Evolutionary conservation across 1,284 basidiomycete genomes (phyloP).

Genomic region (Rhodotorula sp.): DNA sequence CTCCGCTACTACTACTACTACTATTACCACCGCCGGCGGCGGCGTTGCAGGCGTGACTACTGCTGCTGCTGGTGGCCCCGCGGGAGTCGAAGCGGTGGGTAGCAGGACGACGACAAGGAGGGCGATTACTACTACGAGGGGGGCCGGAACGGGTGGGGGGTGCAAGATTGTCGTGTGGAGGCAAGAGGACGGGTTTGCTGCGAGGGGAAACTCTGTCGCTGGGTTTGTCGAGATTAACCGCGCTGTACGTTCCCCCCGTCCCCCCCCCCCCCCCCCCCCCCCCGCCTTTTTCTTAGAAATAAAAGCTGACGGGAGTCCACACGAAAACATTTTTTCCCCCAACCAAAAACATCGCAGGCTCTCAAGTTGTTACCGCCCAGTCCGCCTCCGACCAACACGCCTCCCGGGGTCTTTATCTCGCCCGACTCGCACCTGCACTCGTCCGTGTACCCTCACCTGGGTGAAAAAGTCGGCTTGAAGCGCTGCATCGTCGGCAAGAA

Average conservation of each 20-base stretch:
- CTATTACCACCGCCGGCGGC: too few species aligned
- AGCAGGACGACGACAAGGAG: neutral
- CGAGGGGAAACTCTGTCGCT: constrained; percentile 37
- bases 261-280: neutral
- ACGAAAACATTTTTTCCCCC: too few species aligned
- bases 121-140: neutral
- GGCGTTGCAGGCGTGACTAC: neutral
- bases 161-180: constrained; percentile 40
- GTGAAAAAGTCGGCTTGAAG: constrained; percentile 82
- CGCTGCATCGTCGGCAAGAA: constrained; percentile 83
- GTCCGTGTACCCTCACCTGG: constrained; percentile 74
- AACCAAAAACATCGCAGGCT: too few species aligned
- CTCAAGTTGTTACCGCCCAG: constrained; percentile 30
- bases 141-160: constrained; percentile 33
- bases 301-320: too few species aligned
- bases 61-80: too few species aligned
- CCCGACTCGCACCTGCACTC: constrained; percentile 68
- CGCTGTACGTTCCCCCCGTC: constrained; percentile 21
- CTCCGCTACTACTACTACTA: too few species aligned
- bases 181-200: constrained; percentile 36
- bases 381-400: constrained; percentile 28
- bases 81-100: too few species aligned
- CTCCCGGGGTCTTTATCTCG: constrained; percentile 56
- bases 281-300: too few species aligned
- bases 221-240: constrained; percentile 41